Evolutionary conservation across 306 rosid species (phyloP).

Genomic region (Cucurbita moschata): DNA sequence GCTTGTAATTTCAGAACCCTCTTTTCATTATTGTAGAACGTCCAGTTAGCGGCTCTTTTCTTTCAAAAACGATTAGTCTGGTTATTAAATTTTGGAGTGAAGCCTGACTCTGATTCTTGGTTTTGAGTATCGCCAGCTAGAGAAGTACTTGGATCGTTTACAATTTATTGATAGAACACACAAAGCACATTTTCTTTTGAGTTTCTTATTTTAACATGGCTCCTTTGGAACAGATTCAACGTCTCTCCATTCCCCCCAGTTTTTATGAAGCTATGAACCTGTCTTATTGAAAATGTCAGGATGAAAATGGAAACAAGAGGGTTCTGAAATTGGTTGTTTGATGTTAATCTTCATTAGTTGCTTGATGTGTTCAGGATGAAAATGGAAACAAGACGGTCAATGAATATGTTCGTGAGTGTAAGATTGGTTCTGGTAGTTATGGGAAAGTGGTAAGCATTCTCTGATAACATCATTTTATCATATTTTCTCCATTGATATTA

Average conservation of each 20-base stretch:
- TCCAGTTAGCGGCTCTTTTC: neutral
- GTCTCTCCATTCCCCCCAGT: neutral
- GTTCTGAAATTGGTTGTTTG: no score
- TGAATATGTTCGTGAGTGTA: constrained; percentile 80
- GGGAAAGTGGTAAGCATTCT: constrained; percentile 87
- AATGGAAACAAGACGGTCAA: constrained; percentile 80
- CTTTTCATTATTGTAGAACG: constrained; percentile 3
- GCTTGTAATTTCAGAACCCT: neutral
- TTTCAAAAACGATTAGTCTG: neutral
- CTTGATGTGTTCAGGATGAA: constrained; percentile 55
- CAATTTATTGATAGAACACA: neutral
- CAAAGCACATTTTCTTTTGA: neutral
- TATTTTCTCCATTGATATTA: neutral
- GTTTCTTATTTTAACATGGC: neutral
- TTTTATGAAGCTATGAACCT: neutral
- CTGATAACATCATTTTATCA: constrained; percentile 5
- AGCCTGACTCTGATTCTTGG: neutral
- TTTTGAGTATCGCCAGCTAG: neutral
- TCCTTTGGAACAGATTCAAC: neutral
- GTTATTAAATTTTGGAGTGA: neutral
- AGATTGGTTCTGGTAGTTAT: constrained; percentile 94
- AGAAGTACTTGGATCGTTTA: neutral
- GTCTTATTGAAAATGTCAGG: neutral
- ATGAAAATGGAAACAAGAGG: no score
- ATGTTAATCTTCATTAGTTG: neutral